Evolutionary conservation across 768 basidiomycete species (phyloP).

Genomic region (Pholiota microspora): DNA sequence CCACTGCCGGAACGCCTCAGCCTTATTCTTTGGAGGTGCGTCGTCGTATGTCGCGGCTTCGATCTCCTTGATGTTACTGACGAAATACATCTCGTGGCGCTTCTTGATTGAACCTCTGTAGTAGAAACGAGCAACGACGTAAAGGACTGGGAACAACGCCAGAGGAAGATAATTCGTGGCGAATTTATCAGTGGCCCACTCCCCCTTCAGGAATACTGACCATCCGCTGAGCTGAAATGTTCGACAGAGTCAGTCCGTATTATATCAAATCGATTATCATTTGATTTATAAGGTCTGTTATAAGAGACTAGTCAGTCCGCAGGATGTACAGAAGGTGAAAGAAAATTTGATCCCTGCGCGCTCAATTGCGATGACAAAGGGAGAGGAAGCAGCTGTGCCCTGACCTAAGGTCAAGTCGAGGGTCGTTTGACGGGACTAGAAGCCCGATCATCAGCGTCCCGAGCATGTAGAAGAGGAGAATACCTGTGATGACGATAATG

Average conservation of each 20-base stretch:
- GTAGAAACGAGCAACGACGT: constrained; percentile 54
- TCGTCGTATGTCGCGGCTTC: constrained; percentile 52
- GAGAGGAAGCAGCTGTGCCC: constrained; percentile 71
- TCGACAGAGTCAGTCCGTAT: too few relatives aligned
- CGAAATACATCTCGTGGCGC: constrained; percentile 84
- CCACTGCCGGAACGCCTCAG: not conserved
- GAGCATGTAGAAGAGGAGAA: constrained; percentile 76
- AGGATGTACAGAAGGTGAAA: constrained; percentile 78
- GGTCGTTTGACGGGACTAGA: constrained; percentile 74
- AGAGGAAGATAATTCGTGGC: constrained; percentile 84
- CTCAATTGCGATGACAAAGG: constrained; percentile 90
- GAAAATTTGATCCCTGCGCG: constrained; percentile 81
- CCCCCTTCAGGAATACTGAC: constrained; percentile 38
- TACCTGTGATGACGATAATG: too few relatives aligned
- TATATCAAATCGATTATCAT: too few relatives aligned
- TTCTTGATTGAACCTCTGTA: constrained; percentile 44
- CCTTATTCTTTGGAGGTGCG: not conserved
- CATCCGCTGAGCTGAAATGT: constrained; percentile 51
- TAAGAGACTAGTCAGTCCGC: too few relatives aligned
- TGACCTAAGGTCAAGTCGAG: constrained; percentile 49
- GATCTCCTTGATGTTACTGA: constrained; percentile 64
- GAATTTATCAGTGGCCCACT: constrained; percentile 59
- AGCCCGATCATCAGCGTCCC: constrained; percentile 79
- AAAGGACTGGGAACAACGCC: constrained; percentile 71
- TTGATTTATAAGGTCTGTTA: too few relatives aligned